Percentiles rank a stretch among this genome's conserved stretches.
phyloP scores from a whole-genome alignment of 1,284 basidiomycete species.

The Porodaedalea pini region DNA sequence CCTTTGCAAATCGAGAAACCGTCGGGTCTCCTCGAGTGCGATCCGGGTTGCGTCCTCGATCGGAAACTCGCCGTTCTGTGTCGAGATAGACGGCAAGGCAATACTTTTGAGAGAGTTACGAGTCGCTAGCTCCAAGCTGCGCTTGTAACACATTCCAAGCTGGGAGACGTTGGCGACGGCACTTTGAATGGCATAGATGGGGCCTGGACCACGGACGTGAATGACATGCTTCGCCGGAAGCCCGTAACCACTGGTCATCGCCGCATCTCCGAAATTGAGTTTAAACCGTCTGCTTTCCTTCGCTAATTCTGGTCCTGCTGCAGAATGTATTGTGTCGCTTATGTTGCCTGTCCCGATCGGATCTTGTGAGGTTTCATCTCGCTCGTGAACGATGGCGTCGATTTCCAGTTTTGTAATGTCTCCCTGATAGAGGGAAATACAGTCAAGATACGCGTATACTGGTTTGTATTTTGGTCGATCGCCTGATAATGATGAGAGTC shows the following conservation, averaged over 20 bases:
- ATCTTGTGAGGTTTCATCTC: conserved; percentile 69
- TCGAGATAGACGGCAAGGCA: conserved; percentile 70
- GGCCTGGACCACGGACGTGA: neutral
- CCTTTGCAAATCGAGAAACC: conserved; percentile 50
- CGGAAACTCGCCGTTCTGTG: conserved; percentile 77
- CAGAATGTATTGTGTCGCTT: neutral
- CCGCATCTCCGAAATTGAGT: neutral
- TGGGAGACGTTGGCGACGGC: conserved; percentile 36
- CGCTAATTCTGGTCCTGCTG: neutral
- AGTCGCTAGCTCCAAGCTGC: conserved; percentile 42
- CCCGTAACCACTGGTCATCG: neutral
- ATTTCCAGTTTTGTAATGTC: conserved; percentile 71
- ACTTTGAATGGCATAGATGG: conserved; percentile 62
- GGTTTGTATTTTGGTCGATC: too few species aligned
- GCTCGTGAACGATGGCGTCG: conserved; percentile 86
- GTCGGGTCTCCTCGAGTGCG: conserved; percentile 56
- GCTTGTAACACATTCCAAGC: conserved; percentile 71
- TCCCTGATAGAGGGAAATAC: conserved; percentile 40
- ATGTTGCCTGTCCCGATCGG: neutral
- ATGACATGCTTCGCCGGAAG: conserved; percentile 6
- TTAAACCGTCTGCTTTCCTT: neutral
- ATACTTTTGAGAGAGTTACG: neutral
- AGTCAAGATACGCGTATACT: neutral
- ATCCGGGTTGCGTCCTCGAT: conserved; percentile 66
- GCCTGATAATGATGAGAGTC: neutral